Conservation (phyloP, 2,329 filamentous ascomycete species). For the Stemphylium lycopersici region DNA sequence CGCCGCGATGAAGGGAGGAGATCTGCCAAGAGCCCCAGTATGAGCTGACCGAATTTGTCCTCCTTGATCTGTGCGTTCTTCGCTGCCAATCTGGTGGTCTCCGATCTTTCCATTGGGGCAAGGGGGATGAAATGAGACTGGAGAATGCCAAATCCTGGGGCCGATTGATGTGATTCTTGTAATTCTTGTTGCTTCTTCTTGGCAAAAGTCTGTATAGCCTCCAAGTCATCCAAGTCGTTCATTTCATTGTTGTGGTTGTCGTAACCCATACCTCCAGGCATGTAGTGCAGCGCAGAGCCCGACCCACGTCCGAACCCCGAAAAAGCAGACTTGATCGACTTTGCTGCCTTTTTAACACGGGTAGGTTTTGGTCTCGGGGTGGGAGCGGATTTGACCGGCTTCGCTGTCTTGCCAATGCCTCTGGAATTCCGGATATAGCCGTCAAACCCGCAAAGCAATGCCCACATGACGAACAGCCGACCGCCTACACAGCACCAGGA, state of each 20-base stretch:
- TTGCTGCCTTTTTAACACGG: conserved; percentile 4
- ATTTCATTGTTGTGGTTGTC: conserved; percentile 1
- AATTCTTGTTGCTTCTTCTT: neutral
- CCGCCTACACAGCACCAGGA: conserved; percentile 47
- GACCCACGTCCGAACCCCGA: conserved; percentile 12
- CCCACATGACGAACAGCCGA: conserved; percentile 45
- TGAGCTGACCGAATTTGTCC: conserved; percentile 16
- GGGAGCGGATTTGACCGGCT: neutral
- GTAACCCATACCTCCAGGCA: conserved; percentile 21
- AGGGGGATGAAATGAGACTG: neutral
- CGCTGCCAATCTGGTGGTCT: conserved; percentile 10
- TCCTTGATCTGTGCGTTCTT: conserved; percentile 15
- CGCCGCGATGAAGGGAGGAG: conserved; percentile 33
- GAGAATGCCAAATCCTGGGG: neutral
- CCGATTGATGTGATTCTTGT: neutral
- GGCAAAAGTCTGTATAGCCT: neutral
- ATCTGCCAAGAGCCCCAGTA: conserved; percentile 27
- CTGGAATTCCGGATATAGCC: conserved; percentile 18
- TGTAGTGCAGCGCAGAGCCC: neutral
- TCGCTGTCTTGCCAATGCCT: neutral
- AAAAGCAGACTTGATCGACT: too few relatives aligned
- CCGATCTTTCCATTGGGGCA: neutral
- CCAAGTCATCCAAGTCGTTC: neutral
- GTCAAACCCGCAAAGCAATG: conserved; percentile 48
- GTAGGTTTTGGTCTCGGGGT: neutral